These are phyloP conservation scores for Talaromyces sp. DNA, from an alignment of 2,329 filamentous ascomycete genomes.

Conservation along the genomic window DNA sequence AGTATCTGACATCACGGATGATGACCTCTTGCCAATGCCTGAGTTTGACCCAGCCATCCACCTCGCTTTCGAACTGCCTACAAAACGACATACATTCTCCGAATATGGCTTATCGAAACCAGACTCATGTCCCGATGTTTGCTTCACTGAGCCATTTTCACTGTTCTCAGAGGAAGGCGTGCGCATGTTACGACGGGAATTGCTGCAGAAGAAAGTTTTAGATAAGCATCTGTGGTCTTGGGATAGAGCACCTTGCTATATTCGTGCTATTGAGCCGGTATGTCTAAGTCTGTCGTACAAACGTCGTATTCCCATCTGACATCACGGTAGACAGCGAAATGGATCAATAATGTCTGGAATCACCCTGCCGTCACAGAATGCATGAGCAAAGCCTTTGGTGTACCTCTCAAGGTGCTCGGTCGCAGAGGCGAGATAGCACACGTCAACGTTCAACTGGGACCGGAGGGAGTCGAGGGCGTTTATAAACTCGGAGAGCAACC, in stretches of 20 bases:
- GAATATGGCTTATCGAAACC: background rate
- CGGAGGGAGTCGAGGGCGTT: slow-evolving; percentile 1
- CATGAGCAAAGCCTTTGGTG: background rate
- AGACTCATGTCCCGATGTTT: background rate
- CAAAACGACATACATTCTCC: background rate
- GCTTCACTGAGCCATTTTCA: slow-evolving; percentile 1
- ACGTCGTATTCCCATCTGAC: background rate
- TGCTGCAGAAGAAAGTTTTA: slow-evolving; percentile 1
- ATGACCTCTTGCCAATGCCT: slow-evolving; percentile 1
- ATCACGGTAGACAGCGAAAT: background rate
- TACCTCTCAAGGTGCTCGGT: slow-evolving; percentile 3
- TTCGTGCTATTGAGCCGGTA: slow-evolving; percentile 10
- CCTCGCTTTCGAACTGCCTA: background rate
- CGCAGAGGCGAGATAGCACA: background rate
- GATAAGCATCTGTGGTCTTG: slow-evolving; percentile 5
- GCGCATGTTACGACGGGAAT: background rate
- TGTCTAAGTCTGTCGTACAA: background rate
- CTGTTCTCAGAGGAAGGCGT: slow-evolving; percentile 1
- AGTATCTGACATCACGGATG: background rate
- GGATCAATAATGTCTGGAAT: slow-evolving; percentile 1
- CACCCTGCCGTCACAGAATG: slow-evolving; percentile 7
- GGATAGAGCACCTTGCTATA: slow-evolving; percentile 8
- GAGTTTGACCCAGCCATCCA: background rate
- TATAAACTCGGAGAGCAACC: background rate
- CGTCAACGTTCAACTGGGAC: slow-evolving; percentile 7